A percentile compares a stretch with the other conserved stretches of the same genome.
Evolutionary conservation across 2,329 filamentous ascomycete genomes (phyloP).

Genomic region (Xylaria polymorpha): DNA sequence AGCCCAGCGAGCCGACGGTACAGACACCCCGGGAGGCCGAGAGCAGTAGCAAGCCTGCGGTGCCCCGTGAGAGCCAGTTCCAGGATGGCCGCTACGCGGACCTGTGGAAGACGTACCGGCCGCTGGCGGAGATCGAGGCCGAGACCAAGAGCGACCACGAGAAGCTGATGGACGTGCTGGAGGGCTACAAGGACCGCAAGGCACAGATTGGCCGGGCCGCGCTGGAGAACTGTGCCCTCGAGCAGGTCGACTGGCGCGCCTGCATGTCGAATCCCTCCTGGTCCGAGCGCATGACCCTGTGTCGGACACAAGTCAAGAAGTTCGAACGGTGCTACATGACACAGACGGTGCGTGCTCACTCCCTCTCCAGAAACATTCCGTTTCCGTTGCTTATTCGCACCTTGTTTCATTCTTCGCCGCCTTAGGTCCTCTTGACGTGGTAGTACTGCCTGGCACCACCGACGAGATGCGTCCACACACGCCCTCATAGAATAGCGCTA

Average conservation of each 20-base stretch:
- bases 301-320: constrained; percentile 77
- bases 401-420: no score
- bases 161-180: constrained; percentile 81
- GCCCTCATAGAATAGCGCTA: background rate
- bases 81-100: constrained; percentile 78
- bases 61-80: constrained; percentile 65
- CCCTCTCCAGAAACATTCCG: background rate
- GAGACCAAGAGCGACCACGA: constrained; percentile 81
- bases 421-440: background rate
- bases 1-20: constrained; percentile 7
- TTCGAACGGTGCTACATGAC: constrained; percentile 91
- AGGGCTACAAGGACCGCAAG: constrained; percentile 85
- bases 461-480: background rate
- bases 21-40: background rate
- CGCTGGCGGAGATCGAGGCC: constrained; percentile 75
- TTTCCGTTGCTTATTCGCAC: constrained; percentile 6
- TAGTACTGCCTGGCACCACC: background rate
- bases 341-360: constrained; percentile 72
- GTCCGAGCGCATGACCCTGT: constrained; percentile 80
- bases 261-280: constrained; percentile 82
- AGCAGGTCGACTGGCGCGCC: constrained; percentile 83
- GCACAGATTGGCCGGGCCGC: constrained; percentile 81
- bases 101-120: constrained; percentile 91
- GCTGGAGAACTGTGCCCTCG: constrained; percentile 91
- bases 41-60: constrained; percentile 43